Evolutionary conservation across 179 eudicot genomes (phyloP).

Genomic region (Spergularia azorica): DNA sequence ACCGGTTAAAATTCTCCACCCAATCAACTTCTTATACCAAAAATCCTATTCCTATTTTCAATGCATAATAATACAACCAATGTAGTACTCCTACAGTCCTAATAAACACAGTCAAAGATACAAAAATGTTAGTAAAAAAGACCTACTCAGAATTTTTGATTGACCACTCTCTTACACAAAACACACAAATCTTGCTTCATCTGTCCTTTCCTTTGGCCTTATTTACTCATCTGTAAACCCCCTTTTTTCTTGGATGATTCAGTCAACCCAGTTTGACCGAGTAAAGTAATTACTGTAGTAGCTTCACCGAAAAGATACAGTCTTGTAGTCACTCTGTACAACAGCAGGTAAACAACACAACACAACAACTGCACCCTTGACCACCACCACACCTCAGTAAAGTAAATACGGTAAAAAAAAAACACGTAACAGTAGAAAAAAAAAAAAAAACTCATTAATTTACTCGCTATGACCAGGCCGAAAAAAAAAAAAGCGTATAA

Average conservation of each 20-base stretch:
- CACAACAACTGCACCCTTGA: background rate
- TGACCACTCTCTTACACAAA: conserved; percentile 13
- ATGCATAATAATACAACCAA: too few relatives aligned
- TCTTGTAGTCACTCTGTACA: background rate
- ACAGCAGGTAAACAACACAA: conserved; percentile 1
- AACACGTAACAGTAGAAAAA: too few relatives aligned
- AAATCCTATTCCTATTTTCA: too few relatives aligned
- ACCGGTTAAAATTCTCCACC: too few relatives aligned
- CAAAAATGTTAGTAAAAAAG: background rate
- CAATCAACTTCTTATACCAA: too few relatives aligned
- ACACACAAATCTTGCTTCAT: background rate
- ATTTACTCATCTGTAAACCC: background rate
- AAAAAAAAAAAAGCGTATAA: background rate
- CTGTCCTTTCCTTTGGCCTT: background rate
- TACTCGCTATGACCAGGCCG: too few relatives aligned
- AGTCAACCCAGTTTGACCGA: conserved; percentile 37
- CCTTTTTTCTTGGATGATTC: background rate
- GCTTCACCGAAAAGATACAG: background rate
- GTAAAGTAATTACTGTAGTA: background rate
- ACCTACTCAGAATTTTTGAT: background rate
- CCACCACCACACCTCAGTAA: background rate
- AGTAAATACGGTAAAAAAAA: background rate
- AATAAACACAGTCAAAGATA: background rate
- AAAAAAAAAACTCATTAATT: too few relatives aligned
- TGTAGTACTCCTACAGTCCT: too few relatives aligned